These are phyloP conservation scores for Hanseniaspora pseudoguilliermondii DNA, from an alignment of 805 yeast genomes.

Conservation along the genomic window DNA sequence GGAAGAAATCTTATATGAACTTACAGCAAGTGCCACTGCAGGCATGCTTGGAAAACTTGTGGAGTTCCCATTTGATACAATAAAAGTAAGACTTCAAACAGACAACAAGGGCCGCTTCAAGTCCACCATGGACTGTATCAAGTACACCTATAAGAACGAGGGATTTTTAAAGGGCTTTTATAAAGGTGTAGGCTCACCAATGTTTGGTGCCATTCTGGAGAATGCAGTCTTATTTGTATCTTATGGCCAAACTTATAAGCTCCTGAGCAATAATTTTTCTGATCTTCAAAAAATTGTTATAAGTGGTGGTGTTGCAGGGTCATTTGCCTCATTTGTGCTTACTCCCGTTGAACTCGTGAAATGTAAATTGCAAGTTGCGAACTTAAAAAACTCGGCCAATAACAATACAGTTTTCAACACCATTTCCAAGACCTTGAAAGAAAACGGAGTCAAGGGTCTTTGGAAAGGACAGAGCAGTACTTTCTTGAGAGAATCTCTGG, in stretches of 20 bases:
- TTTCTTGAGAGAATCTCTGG: constrained; percentile 67
- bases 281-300: constrained; percentile 31
- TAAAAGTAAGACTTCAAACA: constrained; percentile 74
- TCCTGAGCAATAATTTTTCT: constrained; percentile 12
- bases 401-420: constrained; percentile 30
- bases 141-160: constrained; percentile 48
- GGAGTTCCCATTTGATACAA: constrained; percentile 88
- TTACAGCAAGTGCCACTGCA: constrained; percentile 32
- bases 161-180: constrained; percentile 65
- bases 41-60: constrained; percentile 76
- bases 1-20: constrained; percentile 25
- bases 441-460: constrained; percentile 55
- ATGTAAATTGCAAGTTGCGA: constrained; percentile 68
- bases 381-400: constrained; percentile 19
- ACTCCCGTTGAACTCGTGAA: constrained; percentile 90
- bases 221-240: constrained; percentile 66
- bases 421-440: constrained; percentile 31
- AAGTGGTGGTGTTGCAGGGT: constrained; percentile 75
- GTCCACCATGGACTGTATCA: constrained; percentile 56
- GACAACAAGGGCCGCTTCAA: constrained; percentile 48
- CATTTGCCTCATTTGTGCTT: constrained; percentile 65
- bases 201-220: constrained; percentile 83
- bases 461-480: constrained; percentile 87
- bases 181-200: constrained; percentile 65
- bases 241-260: constrained; percentile 38